Evolutionary conservation across 257 asterid genomes (phyloP).

Genomic region (Ophiorrhiza pumila): DNA sequence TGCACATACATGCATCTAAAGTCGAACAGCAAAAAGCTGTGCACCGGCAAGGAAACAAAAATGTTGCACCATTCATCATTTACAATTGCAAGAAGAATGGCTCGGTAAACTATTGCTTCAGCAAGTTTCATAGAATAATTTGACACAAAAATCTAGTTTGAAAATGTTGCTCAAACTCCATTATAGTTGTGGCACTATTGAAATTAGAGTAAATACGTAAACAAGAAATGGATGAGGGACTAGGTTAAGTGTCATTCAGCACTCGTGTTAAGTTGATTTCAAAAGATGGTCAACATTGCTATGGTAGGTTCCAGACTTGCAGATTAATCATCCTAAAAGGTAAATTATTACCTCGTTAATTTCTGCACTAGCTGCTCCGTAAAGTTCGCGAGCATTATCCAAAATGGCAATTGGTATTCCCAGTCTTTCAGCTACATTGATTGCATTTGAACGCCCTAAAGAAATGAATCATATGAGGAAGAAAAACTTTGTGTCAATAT

Average conservation of each 20-base stretch:
- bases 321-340: background rate
- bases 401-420: constrained; percentile 69
- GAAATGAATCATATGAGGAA: background rate
- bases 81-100: background rate
- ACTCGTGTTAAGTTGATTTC: background rate
- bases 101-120: background rate
- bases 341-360: constrained; percentile 70
- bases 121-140: background rate
- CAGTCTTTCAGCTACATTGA: constrained; percentile 87
- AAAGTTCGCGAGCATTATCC: constrained; percentile 73
- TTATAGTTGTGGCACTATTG: background rate
- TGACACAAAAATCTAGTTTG: background rate
- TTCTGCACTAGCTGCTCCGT: constrained; percentile 92
- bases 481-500: background rate
- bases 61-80: background rate
- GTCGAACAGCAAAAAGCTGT: background rate
- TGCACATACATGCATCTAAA: background rate
- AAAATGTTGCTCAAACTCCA: background rate
- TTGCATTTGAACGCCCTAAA: constrained; percentile 96
- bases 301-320: background rate
- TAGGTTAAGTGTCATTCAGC: background rate
- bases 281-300: background rate
- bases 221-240: background rate
- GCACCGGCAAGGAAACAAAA: background rate
- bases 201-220: background rate